Evolutionary conservation across 2,329 filamentous ascomycete genomes (phyloP).

Genomic region (Canariomyces notabilis): DNA sequence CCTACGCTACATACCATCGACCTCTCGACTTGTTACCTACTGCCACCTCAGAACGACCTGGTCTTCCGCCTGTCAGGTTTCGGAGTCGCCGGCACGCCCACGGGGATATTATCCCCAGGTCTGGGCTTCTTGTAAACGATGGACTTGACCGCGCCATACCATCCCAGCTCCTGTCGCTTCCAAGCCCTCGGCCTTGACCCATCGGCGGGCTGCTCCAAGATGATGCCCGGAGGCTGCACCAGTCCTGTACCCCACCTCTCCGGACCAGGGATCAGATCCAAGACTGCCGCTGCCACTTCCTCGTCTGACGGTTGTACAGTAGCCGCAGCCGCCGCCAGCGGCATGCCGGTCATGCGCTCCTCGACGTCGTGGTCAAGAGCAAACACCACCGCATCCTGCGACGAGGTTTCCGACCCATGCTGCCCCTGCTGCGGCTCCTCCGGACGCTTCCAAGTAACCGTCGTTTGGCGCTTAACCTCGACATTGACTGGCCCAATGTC

Average conservation of each 20-base stretch:
- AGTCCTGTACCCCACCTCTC: background rate
- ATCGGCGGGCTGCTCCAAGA: slow-evolving; percentile 29
- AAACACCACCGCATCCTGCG: background rate
- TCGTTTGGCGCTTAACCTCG: slow-evolving; percentile 12
- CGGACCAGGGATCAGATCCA: background rate
- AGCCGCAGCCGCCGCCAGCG: background rate
- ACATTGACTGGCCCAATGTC: background rate
- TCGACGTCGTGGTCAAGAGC: slow-evolving; percentile 16
- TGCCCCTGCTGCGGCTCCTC: background rate
- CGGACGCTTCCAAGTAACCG: background rate
- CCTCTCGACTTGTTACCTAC: too few relatives aligned
- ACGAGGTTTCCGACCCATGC: background rate
- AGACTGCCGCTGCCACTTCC: background rate
- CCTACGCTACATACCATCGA: too few relatives aligned
- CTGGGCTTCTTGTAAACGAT: slow-evolving; percentile 31
- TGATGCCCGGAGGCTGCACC: slow-evolving; percentile 21
- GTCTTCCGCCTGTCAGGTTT: slow-evolving; percentile 10
- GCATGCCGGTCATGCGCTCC: slow-evolving; percentile 12
- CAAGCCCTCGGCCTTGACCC: slow-evolving; percentile 34
- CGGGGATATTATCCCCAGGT: slow-evolving; percentile 20
- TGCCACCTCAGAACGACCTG: slow-evolving; percentile 5
- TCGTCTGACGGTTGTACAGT: background rate
- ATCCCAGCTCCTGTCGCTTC: slow-evolving; percentile 41
- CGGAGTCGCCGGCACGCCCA: slow-evolving; percentile 16
- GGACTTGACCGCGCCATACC: slow-evolving; percentile 42